These are phyloP conservation scores for Barbatosphaeria neglecta DNA, from an alignment of 495 filamentous ascomycete species.

Conservation along the genomic window DNA sequence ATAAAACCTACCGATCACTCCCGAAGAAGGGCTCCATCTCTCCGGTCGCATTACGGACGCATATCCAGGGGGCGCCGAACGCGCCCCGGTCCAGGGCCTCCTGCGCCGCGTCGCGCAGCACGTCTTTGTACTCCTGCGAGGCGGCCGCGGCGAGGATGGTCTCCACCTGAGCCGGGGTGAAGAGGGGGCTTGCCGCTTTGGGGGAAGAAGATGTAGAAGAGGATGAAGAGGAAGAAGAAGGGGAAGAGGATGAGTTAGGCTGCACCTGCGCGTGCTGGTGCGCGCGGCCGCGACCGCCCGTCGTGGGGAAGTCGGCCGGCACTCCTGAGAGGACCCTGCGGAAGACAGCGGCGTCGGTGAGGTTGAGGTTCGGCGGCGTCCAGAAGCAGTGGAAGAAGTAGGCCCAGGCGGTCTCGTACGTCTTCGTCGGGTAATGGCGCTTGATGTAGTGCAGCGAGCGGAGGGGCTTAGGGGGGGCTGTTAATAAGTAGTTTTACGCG, in stretches of 20 bases:
- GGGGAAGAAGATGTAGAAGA: too few species aligned
- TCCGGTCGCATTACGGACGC: conserved; percentile 49
- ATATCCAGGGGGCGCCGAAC: conserved; percentile 68
- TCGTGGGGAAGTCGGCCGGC: conserved; percentile 6
- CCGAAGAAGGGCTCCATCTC: conserved; percentile 62
- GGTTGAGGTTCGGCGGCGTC: conserved; percentile 20
- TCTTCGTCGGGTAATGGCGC: conserved; percentile 20
- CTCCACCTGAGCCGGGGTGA: conserved; percentile 23
- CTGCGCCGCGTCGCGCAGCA: conserved; percentile 45
- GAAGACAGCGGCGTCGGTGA: conserved; percentile 14
- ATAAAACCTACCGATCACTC: conserved; percentile 54
- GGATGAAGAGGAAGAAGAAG: too few species aligned
- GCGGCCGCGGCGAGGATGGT: conserved; percentile 39
- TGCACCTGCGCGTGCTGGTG: too few species aligned
- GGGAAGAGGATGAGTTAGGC: too few species aligned
- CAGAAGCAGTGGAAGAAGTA: conserved; percentile 29
- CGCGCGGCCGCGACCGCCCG: not conserved
- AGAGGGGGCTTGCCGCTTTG: conserved; percentile 8
- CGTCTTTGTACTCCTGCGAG: conserved; percentile 44
- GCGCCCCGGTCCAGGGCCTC: conserved; percentile 51
- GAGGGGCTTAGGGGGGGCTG: conserved; percentile 38
- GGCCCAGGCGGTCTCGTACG: conserved; percentile 16
- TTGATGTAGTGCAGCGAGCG: conserved; percentile 58
- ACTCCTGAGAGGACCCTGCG: conserved; percentile 12
- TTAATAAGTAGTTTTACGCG: conserved; percentile 10